Base-by-base conservation (phyloP, 148 eudicot species). In the Camellia granthamiana region DNA sequence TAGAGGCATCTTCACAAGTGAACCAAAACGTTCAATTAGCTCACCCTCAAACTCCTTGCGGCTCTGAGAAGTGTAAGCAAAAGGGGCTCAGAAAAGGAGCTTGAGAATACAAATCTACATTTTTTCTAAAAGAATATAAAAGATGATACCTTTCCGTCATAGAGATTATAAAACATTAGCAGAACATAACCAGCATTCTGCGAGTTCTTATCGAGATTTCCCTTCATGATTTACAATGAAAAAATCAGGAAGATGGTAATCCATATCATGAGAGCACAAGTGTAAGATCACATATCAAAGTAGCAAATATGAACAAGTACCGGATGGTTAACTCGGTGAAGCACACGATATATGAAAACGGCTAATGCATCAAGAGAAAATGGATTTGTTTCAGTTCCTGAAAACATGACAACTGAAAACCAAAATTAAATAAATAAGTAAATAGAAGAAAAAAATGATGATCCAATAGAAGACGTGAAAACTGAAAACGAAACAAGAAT, bases 11-110 rank as follows among this genome's bases (percentile, higher is more conserved):
- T 91, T 93, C 64, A 96, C 92, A 80, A 96, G 82, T 14, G 98
- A 91, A 64, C 99, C 99, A 84, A 96, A 96, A 61, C 98, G 99
- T 85, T 96, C 99, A 78, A 91, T 87, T 16, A 96, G 88, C 80
- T 96, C 98, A 65, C 86, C 79, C 76, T 96, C 99, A 86, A 96
- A 96, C 81, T 93, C 97, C 77, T 77, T 73, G 44, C 95, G 97
- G 59, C 77, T 88, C 99, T 30, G 91, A 75, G 51, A 84, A 72
- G 75, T 75, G 61, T 61, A 63, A 71, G 14, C 60, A 67, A 66
- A 38, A 18, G 41, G 65, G 67, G 44, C 43, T 65, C 18, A 77
- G 55, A 52, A 7, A 72, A 77, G n/a, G 52, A 16, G 3, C 15
- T 38, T 60, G 42, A 63, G 43, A 72, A 44, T n/a, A 49, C 43